Conservation (phyloP, 2,329 filamentous ascomycete genomes). For the Xylariaceae sp. region DNA sequence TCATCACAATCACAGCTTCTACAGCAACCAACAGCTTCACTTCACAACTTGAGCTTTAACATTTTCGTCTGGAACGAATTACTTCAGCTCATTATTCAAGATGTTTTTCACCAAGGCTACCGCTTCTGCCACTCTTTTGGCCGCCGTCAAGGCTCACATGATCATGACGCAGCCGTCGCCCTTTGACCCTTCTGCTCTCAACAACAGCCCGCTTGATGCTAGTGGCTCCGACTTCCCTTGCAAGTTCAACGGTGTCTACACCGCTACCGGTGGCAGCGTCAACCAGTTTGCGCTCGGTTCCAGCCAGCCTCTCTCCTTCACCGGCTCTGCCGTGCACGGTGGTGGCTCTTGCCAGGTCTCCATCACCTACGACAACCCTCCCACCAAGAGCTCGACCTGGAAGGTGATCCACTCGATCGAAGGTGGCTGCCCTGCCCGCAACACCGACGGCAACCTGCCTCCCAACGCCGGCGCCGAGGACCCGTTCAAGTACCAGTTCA, state of each 20-base stretch:
- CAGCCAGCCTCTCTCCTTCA: slow-evolving; percentile 57
- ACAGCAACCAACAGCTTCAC: slow-evolving; percentile 24
- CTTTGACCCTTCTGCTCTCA: slow-evolving; percentile 39
- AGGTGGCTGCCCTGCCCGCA: slow-evolving; percentile 72
- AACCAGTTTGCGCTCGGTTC: slow-evolving; percentile 63
- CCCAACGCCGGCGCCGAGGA: slow-evolving; percentile 39
- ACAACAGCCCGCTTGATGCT: slow-evolving; percentile 60
- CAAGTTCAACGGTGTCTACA: slow-evolving; percentile 52
- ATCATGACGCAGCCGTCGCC: slow-evolving; percentile 64
- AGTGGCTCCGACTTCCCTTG: slow-evolving; percentile 74
- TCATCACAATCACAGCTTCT: slow-evolving; percentile 17
- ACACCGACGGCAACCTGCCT: slow-evolving; percentile 51
- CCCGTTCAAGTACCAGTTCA: slow-evolving; percentile 61
- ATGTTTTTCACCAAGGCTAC: slow-evolving; percentile 48
- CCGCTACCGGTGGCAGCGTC: slow-evolving; percentile 41
- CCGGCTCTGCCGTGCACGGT: slow-evolving; percentile 72
- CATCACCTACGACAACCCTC: slow-evolving; percentile 69
- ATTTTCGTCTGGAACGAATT: slow-evolving; percentile 40
- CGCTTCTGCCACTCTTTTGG: slow-evolving; percentile 51
- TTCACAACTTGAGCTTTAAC: slow-evolving; percentile 24
- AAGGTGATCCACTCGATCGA: slow-evolving; percentile 86
- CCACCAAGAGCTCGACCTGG: slow-evolving; percentile 64
- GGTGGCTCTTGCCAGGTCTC: slow-evolving; percentile 90
- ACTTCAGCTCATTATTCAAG: slow-evolving; percentile 37
- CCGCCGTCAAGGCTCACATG: slow-evolving; percentile 68